phyloP scores from a whole-genome alignment of 108 stramenopile species.

The Nitzschia sp. region DNA sequence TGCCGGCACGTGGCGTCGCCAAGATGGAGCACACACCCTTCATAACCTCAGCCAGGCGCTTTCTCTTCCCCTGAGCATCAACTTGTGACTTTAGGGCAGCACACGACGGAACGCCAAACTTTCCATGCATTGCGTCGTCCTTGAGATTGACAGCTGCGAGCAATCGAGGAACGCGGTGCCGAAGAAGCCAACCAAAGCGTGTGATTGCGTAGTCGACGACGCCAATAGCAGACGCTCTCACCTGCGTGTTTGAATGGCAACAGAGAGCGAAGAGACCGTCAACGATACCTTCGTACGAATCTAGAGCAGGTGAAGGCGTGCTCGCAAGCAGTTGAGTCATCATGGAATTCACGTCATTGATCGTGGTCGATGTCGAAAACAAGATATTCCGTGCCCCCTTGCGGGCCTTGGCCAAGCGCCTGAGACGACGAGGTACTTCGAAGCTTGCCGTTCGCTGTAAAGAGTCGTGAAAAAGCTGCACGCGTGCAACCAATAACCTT shows the following conservation, averaged over 20 bases:
- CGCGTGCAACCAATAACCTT: slow-evolving; percentile 68
- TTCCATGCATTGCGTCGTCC: slow-evolving; percentile 62
- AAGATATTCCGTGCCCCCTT: slow-evolving; percentile 35
- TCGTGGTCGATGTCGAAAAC: slow-evolving; percentile 29
- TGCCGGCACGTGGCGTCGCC: slow-evolving; percentile 57
- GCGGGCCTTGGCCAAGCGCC: slow-evolving; percentile 28
- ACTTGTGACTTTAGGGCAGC: slow-evolving; percentile 51
- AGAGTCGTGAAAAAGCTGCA: slow-evolving; percentile 67
- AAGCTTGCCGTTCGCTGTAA: slow-evolving; percentile 73
- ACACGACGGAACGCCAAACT: slow-evolving; percentile 75
- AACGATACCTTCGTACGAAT: slow-evolving; percentile 72
- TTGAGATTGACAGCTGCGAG: slow-evolving; percentile 61
- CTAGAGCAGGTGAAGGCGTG: slow-evolving; percentile 33
- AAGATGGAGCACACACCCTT: slow-evolving; percentile 82
- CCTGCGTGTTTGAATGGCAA: slow-evolving; percentile 86
- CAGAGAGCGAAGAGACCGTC: slow-evolving; percentile 82
- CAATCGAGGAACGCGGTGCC: slow-evolving; percentile 59
- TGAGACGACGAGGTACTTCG: slow-evolving; percentile 72
- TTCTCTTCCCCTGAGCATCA: slow-evolving; percentile 73
- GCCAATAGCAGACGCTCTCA: slow-evolving; percentile 73
- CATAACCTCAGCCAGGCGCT: slow-evolving; percentile 81
- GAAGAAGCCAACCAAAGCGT: slow-evolving; percentile 79
- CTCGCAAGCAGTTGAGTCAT: slow-evolving; percentile 9
- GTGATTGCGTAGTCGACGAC: slow-evolving; percentile 81
- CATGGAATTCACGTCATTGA: slow-evolving; percentile 15